These are phyloP conservation scores for Starmerella sp. DNA, from an alignment of 805 yeast genomes.

Conservation along the genomic window DNA sequence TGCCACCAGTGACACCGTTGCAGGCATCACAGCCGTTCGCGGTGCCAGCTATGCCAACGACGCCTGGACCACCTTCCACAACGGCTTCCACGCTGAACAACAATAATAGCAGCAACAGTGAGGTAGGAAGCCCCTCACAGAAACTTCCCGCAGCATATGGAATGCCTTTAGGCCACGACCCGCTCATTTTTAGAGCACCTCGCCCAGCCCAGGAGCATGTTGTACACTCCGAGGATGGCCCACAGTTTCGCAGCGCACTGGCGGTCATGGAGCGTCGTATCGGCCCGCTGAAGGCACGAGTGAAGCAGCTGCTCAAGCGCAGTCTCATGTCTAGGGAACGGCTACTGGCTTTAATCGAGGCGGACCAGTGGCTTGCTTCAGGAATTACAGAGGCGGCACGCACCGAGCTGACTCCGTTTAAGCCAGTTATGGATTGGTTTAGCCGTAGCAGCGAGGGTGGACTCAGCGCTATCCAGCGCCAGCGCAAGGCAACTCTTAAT, in stretches of 20 bases:
- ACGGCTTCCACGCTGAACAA: conserved; percentile 23
- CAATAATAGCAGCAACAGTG: conserved; percentile 13
- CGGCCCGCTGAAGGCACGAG: conserved; percentile 27
- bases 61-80: neutral
- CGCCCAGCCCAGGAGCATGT: conserved; percentile 25
- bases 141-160: conserved; percentile 9
- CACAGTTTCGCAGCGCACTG: conserved; percentile 34
- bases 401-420: conserved; percentile 27
- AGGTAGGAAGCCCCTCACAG: conserved; percentile 15
- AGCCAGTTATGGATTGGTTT: conserved; percentile 27
- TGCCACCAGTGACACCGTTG: neutral
- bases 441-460: conserved; percentile 18
- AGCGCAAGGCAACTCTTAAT: conserved; percentile 20
- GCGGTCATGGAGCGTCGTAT: conserved; percentile 31
- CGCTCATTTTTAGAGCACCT: conserved; percentile 13
- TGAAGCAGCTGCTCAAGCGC: conserved; percentile 32
- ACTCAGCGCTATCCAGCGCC: conserved; percentile 23
- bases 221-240: conserved; percentile 36
- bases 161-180: conserved; percentile 9
- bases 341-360: conserved; percentile 28
- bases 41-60: neutral
- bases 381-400: conserved; percentile 28
- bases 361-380: conserved; percentile 27
- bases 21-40: neutral
- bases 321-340: conserved; percentile 27